Evolutionary conservation across 106 monocot species (phyloP), one percentile per base, ranked within the genome.

Genomic region (Narthecium ossifragum): DNA sequence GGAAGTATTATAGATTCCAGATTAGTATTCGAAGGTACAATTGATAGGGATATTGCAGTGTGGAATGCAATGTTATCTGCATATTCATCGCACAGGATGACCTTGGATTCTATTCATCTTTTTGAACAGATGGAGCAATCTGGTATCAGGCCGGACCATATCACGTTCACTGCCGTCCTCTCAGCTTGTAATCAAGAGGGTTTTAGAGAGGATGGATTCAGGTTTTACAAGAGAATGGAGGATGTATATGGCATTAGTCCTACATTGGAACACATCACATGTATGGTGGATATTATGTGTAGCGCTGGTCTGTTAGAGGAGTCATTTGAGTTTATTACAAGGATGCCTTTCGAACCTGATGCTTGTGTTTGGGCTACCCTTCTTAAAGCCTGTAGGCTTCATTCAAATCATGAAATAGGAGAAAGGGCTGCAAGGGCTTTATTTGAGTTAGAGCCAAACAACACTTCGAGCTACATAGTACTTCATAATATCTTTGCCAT

Each of bases 1-100:
- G 83, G 88, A 24, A 76, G 73, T 66, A 63, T 80, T 43, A 5
- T 21, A 34, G 79, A 79, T 17, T 75, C 83, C 6, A 76, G 69
- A 32, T 38, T 58, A 13, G 76, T 63, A 34, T 80, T 88, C 53
- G 73, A 83, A 48, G 27, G 8, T n/a, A 36, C 63, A 5, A 17
- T 26, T 30, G 31, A 68, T 41, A 80, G 65, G 73, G 79, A 88
- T 26, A 43, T 76, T 57, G 83, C 55, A 32, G 59, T 73, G 36
- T 88, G 88, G 79, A 88, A 88, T 59, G 67, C 83, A 46, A 88
- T 88, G 66, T 70, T 83, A 47, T 61, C 73, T 31, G 69, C 69
- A 6, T 88, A 88, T 60, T 69, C 83, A 46, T 36, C 73, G 5
- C 79, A 88, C 59, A 73, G 79, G n/a, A 69, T 79, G 72, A 68